These are phyloP conservation scores for Platanus orientalis DNA, from an alignment of 164 flowering plant species.

Conservation along the genomic window DNA sequence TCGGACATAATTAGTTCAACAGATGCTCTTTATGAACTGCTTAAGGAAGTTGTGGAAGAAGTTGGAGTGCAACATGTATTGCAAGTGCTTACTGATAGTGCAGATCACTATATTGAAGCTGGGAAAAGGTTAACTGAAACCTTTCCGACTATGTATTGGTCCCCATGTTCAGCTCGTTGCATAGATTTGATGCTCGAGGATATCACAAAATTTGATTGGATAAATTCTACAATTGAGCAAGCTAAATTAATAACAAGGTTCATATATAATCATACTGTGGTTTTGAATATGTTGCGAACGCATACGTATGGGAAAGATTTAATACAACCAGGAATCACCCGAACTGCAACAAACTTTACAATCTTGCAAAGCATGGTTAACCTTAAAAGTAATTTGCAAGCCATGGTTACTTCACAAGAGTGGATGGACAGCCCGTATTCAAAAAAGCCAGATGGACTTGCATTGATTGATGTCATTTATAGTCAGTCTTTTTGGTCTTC, in stretches of 20 bases:
- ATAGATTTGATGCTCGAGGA: slow-evolving; percentile 72
- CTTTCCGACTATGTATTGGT: slow-evolving; percentile 66
- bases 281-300: slow-evolving; percentile 62
- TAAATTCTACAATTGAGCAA: slow-evolving; percentile 44
- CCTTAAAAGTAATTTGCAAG: slow-evolving; percentile 53
- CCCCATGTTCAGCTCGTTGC: slow-evolving; percentile 65
- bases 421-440: slow-evolving; percentile 69
- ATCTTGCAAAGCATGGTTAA: slow-evolving; percentile 56
- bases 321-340: slow-evolving; percentile 42
- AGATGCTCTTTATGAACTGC: slow-evolving; percentile 51
- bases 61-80: slow-evolving; percentile 68
- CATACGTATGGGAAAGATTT: slow-evolving; percentile 69
- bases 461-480: slow-evolving; percentile 43
- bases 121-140: slow-evolving; percentile 55
- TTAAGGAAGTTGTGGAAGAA: slow-evolving; percentile 76
- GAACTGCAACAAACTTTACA: slow-evolving; percentile 52
- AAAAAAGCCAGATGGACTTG: slow-evolving; percentile 54
- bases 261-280: slow-evolving; percentile 50
- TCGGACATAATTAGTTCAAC: slow-evolving; percentile 43
- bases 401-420: slow-evolving; percentile 81
- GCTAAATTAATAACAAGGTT: slow-evolving; percentile 66
- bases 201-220: slow-evolving; percentile 58
- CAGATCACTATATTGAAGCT: slow-evolving; percentile 50
- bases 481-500: slow-evolving; percentile 70
- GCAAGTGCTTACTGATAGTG: slow-evolving; percentile 63